Base-by-base conservation (phyloP, 2,329 filamentous ascomycete genomes). In the Conoideocrella luteorostrata region DNA sequence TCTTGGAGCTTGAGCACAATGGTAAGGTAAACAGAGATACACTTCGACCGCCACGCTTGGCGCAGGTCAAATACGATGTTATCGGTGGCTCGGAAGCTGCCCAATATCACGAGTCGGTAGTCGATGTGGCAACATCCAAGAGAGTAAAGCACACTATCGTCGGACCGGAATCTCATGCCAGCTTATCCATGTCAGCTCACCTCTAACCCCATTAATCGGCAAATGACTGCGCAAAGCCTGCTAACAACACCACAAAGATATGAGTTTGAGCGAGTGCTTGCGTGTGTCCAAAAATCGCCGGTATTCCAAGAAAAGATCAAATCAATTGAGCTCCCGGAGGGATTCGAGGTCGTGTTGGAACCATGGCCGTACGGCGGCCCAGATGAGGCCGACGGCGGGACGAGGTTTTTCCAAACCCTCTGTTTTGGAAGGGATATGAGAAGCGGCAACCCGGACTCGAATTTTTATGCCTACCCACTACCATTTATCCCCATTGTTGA, bases 291-390 rank as follows among this genome's bases (percentile, higher is more conserved):
- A 15, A 44, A 52, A 5, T 65, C 61, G 3, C 42, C 54, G 4
- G 40, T 59, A 1, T 63, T 65, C 45, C 48, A 64, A 29, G 57
- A 55, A 7, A 63, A 60, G 41, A 45, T 64, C 6, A 51, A 50
- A 1, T 47, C 54, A 7, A 44, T 65, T 3, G 45, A 52, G 29
- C 47, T 65, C n/a, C 71, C 72, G 4, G 62, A 69, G 22, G 65
- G 66, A 49, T 70, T 70, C 43, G 50, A 54, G 38, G 49, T 71
- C 41, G 62, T 61, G 29, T 70, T 72, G 49, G 70, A 73, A 78
- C 50, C 76, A 0, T 88, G 84, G 84, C 86, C 86, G 33, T 88
- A 88, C 49, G 71, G 71, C 6, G 67, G 67, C 3, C 57, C 61
- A 1, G 66, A 69, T 43, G 55, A 55, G n/a, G n/a, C n/a, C 4